A percentile compares a stretch with the other conserved stretches of the same genome.
These are phyloP conservation scores for Elaphomyces granulatus DNA, from an alignment of 495 filamentous ascomycete genomes.

Conservation along the genomic window DNA sequence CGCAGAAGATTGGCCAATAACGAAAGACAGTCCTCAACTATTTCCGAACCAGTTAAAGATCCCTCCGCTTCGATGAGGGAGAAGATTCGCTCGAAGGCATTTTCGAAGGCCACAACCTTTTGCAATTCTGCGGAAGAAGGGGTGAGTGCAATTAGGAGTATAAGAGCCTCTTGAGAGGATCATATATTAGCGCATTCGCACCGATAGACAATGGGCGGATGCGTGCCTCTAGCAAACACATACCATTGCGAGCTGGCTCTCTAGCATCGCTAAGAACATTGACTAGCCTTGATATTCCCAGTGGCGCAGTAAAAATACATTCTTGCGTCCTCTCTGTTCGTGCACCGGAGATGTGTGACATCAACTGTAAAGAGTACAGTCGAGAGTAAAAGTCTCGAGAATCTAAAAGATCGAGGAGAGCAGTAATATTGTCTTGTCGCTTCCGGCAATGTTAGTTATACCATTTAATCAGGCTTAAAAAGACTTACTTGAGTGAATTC, in stretches of 20 bases:
- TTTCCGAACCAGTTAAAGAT: conserved; percentile 68
- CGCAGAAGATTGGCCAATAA: conserved; percentile 82
- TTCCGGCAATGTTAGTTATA: conserved; percentile 32
- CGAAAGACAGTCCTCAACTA: conserved; percentile 89
- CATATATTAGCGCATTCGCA: conserved; percentile 3
- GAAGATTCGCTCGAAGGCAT: conserved; percentile 80
- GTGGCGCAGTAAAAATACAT: conserved; percentile 73
- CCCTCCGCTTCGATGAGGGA: conserved; percentile 70
- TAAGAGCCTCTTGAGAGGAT: conserved; percentile 39
- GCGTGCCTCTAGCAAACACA: too few species aligned
- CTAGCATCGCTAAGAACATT: conserved; percentile 68
- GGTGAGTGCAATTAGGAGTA: conserved; percentile 55
- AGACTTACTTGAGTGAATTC: conserved; percentile 79
- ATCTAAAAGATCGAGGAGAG: conserved; percentile 80
- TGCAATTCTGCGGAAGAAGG: conserved; percentile 68
- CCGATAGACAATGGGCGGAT: background rate
- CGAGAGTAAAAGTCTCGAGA: conserved; percentile 83
- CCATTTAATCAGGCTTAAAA: background rate
- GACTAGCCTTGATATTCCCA: conserved; percentile 80
- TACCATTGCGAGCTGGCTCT: conserved; percentile 83
- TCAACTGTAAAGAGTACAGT: conserved; percentile 81
- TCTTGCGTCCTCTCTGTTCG: conserved; percentile 91
- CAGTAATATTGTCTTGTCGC: conserved; percentile 94
- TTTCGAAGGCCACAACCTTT: conserved; percentile 89
- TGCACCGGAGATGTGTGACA: conserved; percentile 72